Evolutionary conservation across 139 green algal genomes (phyloP), one percentile per base, ranked within the genome.

Genomic region (Nannochloris sp.): DNA sequence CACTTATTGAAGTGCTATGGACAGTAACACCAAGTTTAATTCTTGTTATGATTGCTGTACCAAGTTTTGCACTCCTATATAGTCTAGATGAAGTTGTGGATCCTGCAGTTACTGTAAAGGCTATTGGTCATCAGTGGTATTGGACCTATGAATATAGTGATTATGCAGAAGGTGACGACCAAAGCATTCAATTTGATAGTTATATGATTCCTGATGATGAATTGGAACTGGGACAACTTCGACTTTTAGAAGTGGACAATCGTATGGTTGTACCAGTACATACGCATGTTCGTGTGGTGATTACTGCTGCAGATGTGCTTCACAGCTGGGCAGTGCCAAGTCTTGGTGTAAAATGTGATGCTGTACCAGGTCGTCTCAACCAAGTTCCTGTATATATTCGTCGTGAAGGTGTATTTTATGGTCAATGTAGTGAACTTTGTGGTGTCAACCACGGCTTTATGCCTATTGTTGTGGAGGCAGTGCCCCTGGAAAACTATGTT

Each of bases 61-160:
- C 78, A 30, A 77, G 72, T 62, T 82, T 82, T 69, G 71, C 71
- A 36, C 58, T 84, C 26, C 61, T 86, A 26, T 84, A 80, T 71
- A 75, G 66, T 63, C 77, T 84, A 45, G 70, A 84, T 65, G 70
- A 82, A 62, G 70, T 82, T n/a, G 67, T 82, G 44, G 72, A 81
- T 56, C 73, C 76, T 31, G 68, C 65, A 61, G 62, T 84, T 49
- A 84, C 74, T 30, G 62, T 86, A 29, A 84, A 86, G 67, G 77
- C 65, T 16, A 77, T 80, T 56, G 78, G 78, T 53, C 74, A 78
- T 49, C 71, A 81, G 70, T 83, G 73, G 73, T 80, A 79, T 55
- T 82, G 76, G 75, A 71, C 37, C 62, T 84, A 84, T 70, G 73
- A 83, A 45, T 81, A 81, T 71, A 75, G 59, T 79, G 75, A 82